Evolutionary conservation across 768 basidiomycete genomes (phyloP), one percentile per base, ranked within the genome.

Genomic region (Russula griseocarnosa): DNA sequence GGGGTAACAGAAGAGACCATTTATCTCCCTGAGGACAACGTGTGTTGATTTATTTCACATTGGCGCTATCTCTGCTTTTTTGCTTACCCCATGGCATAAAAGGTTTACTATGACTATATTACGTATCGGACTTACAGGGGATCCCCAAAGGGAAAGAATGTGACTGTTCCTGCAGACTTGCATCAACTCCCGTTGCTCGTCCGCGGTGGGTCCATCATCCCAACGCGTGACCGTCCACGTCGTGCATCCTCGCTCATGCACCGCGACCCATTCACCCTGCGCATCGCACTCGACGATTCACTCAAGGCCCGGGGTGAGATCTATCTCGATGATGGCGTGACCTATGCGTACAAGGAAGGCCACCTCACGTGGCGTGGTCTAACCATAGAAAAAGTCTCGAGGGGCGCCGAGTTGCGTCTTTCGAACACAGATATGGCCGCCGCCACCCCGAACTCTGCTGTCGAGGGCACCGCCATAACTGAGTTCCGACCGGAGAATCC

Each of bases 81-180:
- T 20, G 32, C 46, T 36, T 14, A 28, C 60, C 3, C 69, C 46
- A 34, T 53, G 44, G 44, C 3, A 20, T 38, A 8, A 26, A 55
- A 92, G 87, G 86, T 94, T 8, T 98, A 97, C 79, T 99, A 98
- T 71, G 86, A 98, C 77, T 98, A 98, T 76, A 90, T 94, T 79
- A 83, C 83, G 40, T 76, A 85, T 70, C 72, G 80, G 20, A 78
- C 85, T 47, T 86, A 93, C 76, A 86, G 82, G 42, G 88, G 90
- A 5, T 71, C 84, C 2, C 73, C 83, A 3, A 79, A 83, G 53
- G 87, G 90, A 65, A 86, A 84, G 65, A 72, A 79, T 55, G 77
- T 97, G 71, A 89, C 85, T 2, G 82, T 97, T n/a, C 78, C 87
- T 0, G 88, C 94, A 0, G 91, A 84, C 0, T 80, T 98, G 14